A percentile compares a stretch with the other conserved stretches of the same genome.
Conservation (phyloP, 352 stramenopile species). For the Phytophthora hibernalis region DNA sequence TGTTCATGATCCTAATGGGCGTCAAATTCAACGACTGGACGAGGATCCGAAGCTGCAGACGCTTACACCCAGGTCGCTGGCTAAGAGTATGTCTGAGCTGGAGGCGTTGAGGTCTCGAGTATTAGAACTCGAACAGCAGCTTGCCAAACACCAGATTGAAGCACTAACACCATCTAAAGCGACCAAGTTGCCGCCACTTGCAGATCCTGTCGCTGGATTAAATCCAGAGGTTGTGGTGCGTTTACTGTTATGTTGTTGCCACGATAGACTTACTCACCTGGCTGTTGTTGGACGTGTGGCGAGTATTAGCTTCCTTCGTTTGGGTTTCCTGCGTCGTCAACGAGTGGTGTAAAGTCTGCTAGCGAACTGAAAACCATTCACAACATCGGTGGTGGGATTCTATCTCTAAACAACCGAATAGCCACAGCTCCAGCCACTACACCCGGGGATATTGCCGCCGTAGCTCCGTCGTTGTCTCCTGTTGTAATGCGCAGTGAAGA, state of each 20-base stretch:
- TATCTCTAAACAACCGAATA: conserved; percentile 18
- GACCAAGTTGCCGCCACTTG: conserved; percentile 53
- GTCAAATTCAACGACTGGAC: conserved; percentile 61
- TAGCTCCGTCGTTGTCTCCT: conserved; percentile 3
- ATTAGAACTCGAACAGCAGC: conserved; percentile 57
- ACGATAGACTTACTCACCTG: not conserved
- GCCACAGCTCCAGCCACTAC: conserved; percentile 29
- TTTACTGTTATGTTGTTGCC: not conserved
- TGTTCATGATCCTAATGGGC: conserved; percentile 27
- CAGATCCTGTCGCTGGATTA: not conserved
- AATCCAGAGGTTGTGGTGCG: conserved; percentile 15
- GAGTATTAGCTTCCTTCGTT: conserved; percentile 11
- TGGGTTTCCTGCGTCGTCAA: conserved; percentile 6
- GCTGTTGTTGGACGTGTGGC: not conserved
- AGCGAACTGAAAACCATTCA: conserved; percentile 25
- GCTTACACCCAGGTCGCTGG: conserved; percentile 63
- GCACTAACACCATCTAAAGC: conserved; percentile 38
- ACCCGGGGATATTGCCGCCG: conserved; percentile 6
- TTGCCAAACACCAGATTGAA: conserved; percentile 61
- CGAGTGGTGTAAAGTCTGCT: conserved; percentile 25
- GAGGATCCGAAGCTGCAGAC: conserved; percentile 50
- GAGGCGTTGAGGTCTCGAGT: conserved; percentile 57
- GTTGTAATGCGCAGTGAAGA: not conserved
- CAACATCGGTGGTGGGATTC: not conserved
- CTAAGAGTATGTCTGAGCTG: conserved; percentile 63